phyloP scores from a whole-genome alignment of 352 stramenopile species.

The Globisporangium nunn region DNA sequence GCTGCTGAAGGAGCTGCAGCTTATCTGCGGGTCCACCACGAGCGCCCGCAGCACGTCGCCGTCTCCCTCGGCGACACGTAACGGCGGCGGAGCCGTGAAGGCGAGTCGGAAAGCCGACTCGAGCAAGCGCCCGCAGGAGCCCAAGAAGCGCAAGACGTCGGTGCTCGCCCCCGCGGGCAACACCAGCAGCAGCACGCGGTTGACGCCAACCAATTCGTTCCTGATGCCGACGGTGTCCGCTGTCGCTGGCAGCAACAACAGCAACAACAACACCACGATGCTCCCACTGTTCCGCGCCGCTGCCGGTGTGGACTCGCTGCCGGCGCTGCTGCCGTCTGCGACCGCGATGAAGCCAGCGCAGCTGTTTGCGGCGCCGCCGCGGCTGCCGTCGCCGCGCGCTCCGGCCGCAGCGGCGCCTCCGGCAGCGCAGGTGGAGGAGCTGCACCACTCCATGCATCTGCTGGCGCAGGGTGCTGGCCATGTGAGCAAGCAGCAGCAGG shows the following conservation, averaged over 20 bases:
- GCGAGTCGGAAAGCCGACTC: conserved; percentile 7
- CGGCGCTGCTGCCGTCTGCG: conserved; percentile 40
- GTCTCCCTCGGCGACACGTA: background rate
- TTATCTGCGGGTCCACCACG: conserved; percentile 11
- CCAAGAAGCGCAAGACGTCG: conserved; percentile 14
- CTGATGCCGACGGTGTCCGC: background rate
- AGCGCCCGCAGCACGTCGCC: conserved; percentile 4
- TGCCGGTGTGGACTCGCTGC: conserved; percentile 38
- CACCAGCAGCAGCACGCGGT: conserved; percentile 6
- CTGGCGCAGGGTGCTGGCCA: conserved; percentile 49
- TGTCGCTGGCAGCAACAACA: background rate
- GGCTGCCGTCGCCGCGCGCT: conserved; percentile 17
- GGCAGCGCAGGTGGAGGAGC: conserved; percentile 19
- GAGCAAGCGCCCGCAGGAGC: conserved; percentile 6
- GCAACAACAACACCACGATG: conserved; percentile 9
- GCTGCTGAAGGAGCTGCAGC: conserved; percentile 47
- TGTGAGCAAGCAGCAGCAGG: conserved; percentile 52
- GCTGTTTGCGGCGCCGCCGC: conserved; percentile 34
- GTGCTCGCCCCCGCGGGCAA: background rate
- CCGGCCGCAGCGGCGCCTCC: background rate
- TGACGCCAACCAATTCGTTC: conserved; percentile 15
- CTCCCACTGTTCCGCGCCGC: conserved; percentile 23
- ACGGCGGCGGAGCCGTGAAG: background rate
- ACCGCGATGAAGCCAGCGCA: conserved; percentile 10
- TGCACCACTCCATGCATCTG: conserved; percentile 48